Base-by-base conservation (phyloP, 2,329 filamentous ascomycete genomes). In the Pleoardoris graminearum region DNA sequence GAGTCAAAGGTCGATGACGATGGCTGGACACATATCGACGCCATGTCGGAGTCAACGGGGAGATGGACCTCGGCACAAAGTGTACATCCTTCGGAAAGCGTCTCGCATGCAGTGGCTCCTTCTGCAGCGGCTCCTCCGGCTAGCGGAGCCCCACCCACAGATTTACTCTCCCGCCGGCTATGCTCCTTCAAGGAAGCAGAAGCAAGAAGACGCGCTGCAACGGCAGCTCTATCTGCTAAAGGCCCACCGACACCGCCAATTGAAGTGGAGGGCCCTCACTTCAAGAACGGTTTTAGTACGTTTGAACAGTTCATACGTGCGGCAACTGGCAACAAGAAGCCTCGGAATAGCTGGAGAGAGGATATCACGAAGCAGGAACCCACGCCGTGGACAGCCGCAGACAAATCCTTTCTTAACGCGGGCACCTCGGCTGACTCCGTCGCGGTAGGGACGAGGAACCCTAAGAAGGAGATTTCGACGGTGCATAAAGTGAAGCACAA, bases 1-100 rank as follows among this genome's bases (percentile, higher is more conserved):
- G 42, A 47, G 12, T 14, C 49, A 11, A n/a, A 41, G 8, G 12
- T 30, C 4, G 39, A 44, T 17, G 35, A 27, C 12, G 45, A 49
- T n/a, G 45, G 23, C 16, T 53, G 50, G 50, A 44, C 50, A 14
- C 37, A 43, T n/a, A 30, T 48, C 16, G 42, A 48, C 5, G 22
- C 45, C 11, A 21, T 10, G 7, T 49, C 50, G 10, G 39, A 39
- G n/a, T 29, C 32, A 6, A 42, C 27, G 14, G 36, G 39, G 12
- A 33, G 38, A 17, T 53, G 44, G 50, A 12, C 22, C 12, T 17
- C 19, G 14, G 8, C 32, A 6, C 11, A 12, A 12, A 50, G 37
- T 17, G 37, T 52, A 2, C 27, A 38, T 22, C 50, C 43, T 48
- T 42, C 42, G 4, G 45, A 46, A 14, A 52, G 50, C 30, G 19